Conservation (phyloP, 2,329 filamentous ascomycete species). For the Phialocephala sp. region DNA sequence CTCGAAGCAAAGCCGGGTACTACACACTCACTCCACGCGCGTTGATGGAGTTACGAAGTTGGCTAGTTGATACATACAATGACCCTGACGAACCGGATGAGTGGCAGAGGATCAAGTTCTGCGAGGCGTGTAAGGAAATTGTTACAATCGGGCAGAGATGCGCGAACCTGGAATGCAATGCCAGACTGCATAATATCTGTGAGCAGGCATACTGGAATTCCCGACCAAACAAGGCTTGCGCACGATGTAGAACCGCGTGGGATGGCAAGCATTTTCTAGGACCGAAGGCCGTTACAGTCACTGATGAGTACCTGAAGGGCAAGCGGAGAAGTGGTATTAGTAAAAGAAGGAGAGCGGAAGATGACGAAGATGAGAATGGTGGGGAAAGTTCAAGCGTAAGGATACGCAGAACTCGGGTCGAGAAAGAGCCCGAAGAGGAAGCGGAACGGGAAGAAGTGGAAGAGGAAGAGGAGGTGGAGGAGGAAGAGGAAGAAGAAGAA, state of each 20-base stretch:
- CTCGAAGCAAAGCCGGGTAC: conserved; percentile 74
- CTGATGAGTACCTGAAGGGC: conserved; percentile 41
- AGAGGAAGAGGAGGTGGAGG: conserved; percentile 24
- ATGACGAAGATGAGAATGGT: conserved; percentile 29
- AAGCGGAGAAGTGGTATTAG: conserved; percentile 40
- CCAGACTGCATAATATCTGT: conserved; percentile 80
- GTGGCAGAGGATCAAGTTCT: conserved; percentile 81
- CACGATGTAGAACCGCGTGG: conserved; percentile 62
- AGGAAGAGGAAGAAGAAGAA: conserved; percentile 25
- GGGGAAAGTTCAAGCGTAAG: conserved; percentile 11
- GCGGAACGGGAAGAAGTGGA: not conserved
- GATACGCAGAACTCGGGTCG: conserved; percentile 12
- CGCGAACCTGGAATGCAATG: conserved; percentile 66
- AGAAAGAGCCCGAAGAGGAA: conserved; percentile 12
- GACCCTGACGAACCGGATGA: conserved; percentile 65
- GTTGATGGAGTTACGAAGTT: conserved; percentile 82
- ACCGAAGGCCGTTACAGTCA: conserved; percentile 42
- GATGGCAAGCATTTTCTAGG: conserved; percentile 43
- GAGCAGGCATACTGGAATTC: conserved; percentile 74
- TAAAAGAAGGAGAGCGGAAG: conserved; percentile 27
- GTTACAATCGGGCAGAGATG: conserved; percentile 86
- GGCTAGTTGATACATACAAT: conserved; percentile 91
- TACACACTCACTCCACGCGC: conserved; percentile 79
- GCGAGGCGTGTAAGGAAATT: conserved; percentile 87
- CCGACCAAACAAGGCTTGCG: conserved; percentile 62